Percentiles rank a stretch among this genome's conserved stretches.
Conservation (phyloP, 768 basidiomycete species). For the Lactifluus rugatus region DNA sequence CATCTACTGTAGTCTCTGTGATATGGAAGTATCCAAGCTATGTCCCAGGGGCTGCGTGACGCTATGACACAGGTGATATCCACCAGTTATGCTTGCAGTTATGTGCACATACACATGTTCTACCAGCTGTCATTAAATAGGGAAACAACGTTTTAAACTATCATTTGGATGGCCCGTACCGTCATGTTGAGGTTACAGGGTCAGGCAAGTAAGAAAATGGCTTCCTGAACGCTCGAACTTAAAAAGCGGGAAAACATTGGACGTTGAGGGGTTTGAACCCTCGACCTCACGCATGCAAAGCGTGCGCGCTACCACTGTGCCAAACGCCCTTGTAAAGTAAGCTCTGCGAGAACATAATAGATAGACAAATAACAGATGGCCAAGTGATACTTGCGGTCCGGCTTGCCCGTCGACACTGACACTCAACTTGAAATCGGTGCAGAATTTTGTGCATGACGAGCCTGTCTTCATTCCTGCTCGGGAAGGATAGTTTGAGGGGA, state of each 20-base stretch:
- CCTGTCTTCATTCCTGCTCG: constrained; percentile 18
- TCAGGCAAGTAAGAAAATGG: too few species aligned
- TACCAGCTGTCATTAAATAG: too few species aligned
- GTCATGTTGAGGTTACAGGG: too few species aligned
- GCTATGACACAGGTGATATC: too few species aligned
- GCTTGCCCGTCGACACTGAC: not conserved
- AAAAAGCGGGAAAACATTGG: not conserved
- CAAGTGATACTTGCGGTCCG: not conserved
- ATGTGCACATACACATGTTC: too few species aligned
- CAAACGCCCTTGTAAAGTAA: constrained; percentile 6
- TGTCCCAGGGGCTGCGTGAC: too few species aligned
- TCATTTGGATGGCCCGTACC: too few species aligned
- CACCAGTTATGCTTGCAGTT: too few species aligned
- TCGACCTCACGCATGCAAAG: constrained; percentile 23
- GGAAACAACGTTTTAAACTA: too few species aligned
- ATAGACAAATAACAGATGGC: not conserved
- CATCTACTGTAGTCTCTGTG: too few species aligned
- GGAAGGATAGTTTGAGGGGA: not conserved
- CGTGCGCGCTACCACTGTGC: constrained; percentile 23
- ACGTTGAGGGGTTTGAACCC: constrained; percentile 22
- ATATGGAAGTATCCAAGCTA: too few species aligned
- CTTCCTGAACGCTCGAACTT: too few species aligned
- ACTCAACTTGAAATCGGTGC: not conserved
- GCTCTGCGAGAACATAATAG: not conserved
- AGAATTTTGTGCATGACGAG: constrained; percentile 13